phyloP scores from a whole-genome alignment of 2,329 filamentous ascomycete species.

The Fusarium dimerum region DNA sequence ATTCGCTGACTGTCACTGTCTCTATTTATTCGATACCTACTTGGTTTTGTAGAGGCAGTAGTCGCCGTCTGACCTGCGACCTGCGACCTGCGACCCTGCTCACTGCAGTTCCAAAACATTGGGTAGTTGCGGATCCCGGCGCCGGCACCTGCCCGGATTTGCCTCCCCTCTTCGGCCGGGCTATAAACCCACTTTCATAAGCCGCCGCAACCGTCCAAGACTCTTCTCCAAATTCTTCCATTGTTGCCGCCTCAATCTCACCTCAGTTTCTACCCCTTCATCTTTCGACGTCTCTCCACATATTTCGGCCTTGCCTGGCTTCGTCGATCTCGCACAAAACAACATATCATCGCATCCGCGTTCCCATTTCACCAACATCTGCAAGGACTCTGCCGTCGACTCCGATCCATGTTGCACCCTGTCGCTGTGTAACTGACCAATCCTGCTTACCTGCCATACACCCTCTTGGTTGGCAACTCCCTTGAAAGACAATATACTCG shows the following conservation, averaged over 20 bases:
- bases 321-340: too few species aligned
- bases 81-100: too few species aligned
- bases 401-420: slow-evolving; percentile 23
- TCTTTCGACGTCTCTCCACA: neutral
- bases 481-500: slow-evolving; percentile 3
- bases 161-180: slow-evolving; percentile 24
- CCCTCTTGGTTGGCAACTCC: slow-evolving; percentile 4
- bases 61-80: too few species aligned
- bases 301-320: too few species aligned
- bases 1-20: too few species aligned
- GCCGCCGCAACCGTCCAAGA: slow-evolving; percentile 18
- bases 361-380: slow-evolving; percentile 2
- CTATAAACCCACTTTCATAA: slow-evolving; percentile 21
- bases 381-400: slow-evolving; percentile 8
- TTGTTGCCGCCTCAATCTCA: slow-evolving; percentile 9
- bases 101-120: too few species aligned
- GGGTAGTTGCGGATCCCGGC: slow-evolving; percentile 22
- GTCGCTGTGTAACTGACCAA: slow-evolving; percentile 17
- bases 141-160: slow-evolving; percentile 25
- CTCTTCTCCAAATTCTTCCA: slow-evolving; percentile 14
- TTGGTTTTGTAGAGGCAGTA: too few species aligned
- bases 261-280: slow-evolving; percentile 5
- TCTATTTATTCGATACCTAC: too few species aligned
- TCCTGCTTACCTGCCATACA: slow-evolving; percentile 10
- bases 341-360: slow-evolving; percentile 1